phyloP scores from a whole-genome alignment of 1,139 yeast species.

The Saccharomycopsis phalli region DNA sequence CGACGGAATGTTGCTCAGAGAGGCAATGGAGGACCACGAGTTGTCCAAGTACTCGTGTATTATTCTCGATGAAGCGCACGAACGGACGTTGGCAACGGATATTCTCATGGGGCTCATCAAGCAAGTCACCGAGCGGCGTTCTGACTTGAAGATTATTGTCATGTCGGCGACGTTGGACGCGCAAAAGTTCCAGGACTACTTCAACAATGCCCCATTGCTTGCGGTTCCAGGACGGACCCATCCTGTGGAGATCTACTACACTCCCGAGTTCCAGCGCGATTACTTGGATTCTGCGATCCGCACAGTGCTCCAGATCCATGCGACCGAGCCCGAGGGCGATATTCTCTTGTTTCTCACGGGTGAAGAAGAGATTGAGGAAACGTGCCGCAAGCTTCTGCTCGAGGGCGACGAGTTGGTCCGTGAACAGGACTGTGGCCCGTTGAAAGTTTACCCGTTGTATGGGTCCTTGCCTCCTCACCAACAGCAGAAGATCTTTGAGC shows the following conservation, averaged over 20 bases:
- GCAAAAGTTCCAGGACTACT: slow-evolving; percentile 85
- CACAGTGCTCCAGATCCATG: slow-evolving; percentile 92
- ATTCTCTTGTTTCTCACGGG: slow-evolving; percentile 85
- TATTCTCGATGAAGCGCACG: slow-evolving; percentile 96
- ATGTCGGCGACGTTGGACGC: slow-evolving; percentile 99
- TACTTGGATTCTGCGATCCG: slow-evolving; percentile 91
- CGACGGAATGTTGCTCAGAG: slow-evolving; percentile 95
- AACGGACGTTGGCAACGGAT: slow-evolving; percentile 93
- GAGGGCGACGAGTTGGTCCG: slow-evolving; percentile 85
- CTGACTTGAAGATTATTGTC: slow-evolving; percentile 82
- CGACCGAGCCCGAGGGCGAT: slow-evolving; percentile 93
- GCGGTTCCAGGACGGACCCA: slow-evolving; percentile 98
- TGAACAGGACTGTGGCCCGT: slow-evolving; percentile 85
- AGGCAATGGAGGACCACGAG: slow-evolving; percentile 94
- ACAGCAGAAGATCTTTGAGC: slow-evolving; percentile 87
- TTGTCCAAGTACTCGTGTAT: slow-evolving; percentile 77
- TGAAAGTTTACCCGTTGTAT: slow-evolving; percentile 83
- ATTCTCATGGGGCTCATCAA: slow-evolving; percentile 91
- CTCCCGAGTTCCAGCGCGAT: slow-evolving; percentile 93
- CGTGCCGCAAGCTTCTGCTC: slow-evolving; percentile 76
- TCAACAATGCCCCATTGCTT: slow-evolving; percentile 82
- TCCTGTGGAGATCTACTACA: slow-evolving; percentile 94
- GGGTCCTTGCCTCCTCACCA: slow-evolving; percentile 95
- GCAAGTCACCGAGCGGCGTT: slow-evolving; percentile 68
- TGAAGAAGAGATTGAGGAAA: slow-evolving; percentile 98